Evolutionary conservation across 2,329 filamentous ascomycete species (phyloP), one percentile per base, ranked within the genome.

Genomic region (Epichloe baconii): DNA sequence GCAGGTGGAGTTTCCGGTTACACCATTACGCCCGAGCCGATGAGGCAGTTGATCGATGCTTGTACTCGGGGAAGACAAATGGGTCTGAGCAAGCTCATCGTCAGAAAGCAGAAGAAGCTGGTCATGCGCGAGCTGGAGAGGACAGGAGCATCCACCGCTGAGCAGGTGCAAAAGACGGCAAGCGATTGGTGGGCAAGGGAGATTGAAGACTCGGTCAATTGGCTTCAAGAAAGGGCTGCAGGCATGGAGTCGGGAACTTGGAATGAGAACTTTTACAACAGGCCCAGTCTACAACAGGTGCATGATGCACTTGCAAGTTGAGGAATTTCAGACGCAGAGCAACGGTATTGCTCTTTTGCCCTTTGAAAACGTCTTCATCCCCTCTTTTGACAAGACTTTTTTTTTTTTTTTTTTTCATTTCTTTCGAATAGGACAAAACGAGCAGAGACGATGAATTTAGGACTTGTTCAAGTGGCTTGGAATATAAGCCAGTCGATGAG

Each of bases 1-100:
- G 2, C 66, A 72, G 15, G 64, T 77, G 12, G 76, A 79, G 60
- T 82, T 82, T 51, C 79, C 79, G 0, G 66, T 8, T 81, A 75
- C 59, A 64, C 62, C 2, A 64, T 62, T 34, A 78, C 77, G 5
- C 77, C 76, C 1, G 58, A 56, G 15, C 63, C 62, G 34, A 64
- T 80, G 48, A 66, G 71, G 34, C 57, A 57, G 6, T 68, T 80
- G 44, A 76, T 80, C 50, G 70, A 76, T 54, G 64, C 66, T 21
- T 80, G 77, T 56, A 80, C 77, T 1, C 62, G 66, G 15, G 77
- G 76, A 17, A 67, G 72, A 48, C 67, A 72, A 44, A 57, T 62
- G 1, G 69, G 68, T 6, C 64, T 80, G 49, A 72, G 71, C 56
- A 68, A 61, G 42, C 55, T 68, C 47, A 67, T 79, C 36, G 65